Base-by-base conservation (phyloP, 2,329 filamentous ascomycete species). In the Dothistroma septosporum region DNA sequence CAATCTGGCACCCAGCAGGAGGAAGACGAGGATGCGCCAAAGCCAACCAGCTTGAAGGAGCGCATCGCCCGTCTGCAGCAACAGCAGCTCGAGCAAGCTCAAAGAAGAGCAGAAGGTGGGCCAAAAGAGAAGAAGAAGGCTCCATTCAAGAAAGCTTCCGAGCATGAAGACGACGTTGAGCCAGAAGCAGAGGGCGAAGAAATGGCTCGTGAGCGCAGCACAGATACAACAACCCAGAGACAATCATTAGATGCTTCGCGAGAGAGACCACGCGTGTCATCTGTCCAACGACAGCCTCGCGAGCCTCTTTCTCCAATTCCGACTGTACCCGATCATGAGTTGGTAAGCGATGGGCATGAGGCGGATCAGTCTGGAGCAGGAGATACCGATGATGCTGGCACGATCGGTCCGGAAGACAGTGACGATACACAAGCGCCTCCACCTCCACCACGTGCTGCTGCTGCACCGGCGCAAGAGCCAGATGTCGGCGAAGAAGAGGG, bases 11-110 rank as follows among this genome's bases (percentile, higher is more conserved):
- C 76, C 19, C 76, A 81, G 7, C 81, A 79, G 55, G 76, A 80
- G 4, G 82, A 80, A 47, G 85, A 80, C 4, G 91, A 94, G 58
- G 90, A 95, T 48, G 87, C 90, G 69, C 92, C 93, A 0, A 97
- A 97, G 76, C 91, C 92, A 24, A 90, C 91, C 59, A 97, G 90
- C 68, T 76, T 99, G 63, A 99, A 97, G 76, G 94, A 99, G 75
- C 85, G 94, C 64, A 97, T 99, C 77, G 94, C 94, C 31, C 80
- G 96, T 56, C 80, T 99, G 16, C 94, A 99, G 75, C 93, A 90
- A 73, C 92, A 97, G 74, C 94, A 99, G 76, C 80, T 91, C 73
- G 94, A 97, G 72, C 91, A 94, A 73, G 91, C 92, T 5, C 83
- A 88, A 64, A 83, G 92, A 56, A 89, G 93, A 76, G 89, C 90